phyloP scores from a whole-genome alignment of 495 filamentous ascomycete species.

The Neurospora africana region DNA sequence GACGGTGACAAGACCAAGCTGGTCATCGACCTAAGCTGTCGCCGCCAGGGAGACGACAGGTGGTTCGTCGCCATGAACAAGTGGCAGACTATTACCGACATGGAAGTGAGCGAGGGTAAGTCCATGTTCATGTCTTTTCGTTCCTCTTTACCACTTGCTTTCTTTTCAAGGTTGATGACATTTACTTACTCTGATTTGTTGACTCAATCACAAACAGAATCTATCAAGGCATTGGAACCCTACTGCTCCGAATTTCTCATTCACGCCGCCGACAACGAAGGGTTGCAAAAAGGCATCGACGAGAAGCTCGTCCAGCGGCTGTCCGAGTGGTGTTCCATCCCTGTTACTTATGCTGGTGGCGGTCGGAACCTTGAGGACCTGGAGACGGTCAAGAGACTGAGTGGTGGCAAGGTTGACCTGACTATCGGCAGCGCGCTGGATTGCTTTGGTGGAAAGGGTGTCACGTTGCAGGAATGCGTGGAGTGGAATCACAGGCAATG shows the following conservation, averaged over 20 bases:
- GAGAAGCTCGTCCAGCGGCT: constrained; percentile 67
- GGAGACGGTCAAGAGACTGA: constrained; percentile 65
- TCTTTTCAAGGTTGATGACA: background rate
- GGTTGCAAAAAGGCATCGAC: constrained; percentile 82
- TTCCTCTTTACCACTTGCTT: background rate
- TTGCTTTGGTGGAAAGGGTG: constrained; percentile 81
- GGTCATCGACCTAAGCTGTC: constrained; percentile 90
- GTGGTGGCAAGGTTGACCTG: constrained; percentile 73
- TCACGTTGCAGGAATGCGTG: constrained; percentile 80
- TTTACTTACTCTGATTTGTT: background rate
- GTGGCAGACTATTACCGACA: constrained; percentile 94
- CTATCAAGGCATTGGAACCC: constrained; percentile 67
- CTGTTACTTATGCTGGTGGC: constrained; percentile 92
- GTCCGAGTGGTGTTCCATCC: constrained; percentile 76
- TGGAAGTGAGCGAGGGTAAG: constrained; percentile 78
- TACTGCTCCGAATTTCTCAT: constrained; percentile 95
- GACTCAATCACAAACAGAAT: constrained; percentile 39
- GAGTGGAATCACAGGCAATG: constrained; percentile 59
- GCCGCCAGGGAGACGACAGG: constrained; percentile 51
- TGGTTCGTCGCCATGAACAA: constrained; percentile 98
- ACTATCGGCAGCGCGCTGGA: constrained; percentile 95
- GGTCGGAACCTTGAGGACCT: constrained; percentile 72
- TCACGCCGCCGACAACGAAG: constrained; percentile 98
- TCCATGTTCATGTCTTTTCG: background rate
- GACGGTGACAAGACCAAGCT: constrained; percentile 67